phyloP scores from a whole-genome alignment of 176 grass and related monocot genomes.

The Eragrostis curvula region DNA sequence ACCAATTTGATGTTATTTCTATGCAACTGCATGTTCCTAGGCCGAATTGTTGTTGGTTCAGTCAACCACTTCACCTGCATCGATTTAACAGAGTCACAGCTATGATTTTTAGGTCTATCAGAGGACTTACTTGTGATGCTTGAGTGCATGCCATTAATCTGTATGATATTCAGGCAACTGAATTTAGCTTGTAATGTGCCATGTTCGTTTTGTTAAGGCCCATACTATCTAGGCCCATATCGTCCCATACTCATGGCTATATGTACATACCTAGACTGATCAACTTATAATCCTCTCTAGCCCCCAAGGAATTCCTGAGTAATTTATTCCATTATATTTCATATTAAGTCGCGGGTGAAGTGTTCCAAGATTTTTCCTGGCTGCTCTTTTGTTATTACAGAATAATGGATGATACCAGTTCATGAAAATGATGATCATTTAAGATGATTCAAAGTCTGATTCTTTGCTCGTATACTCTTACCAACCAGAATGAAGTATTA shows the following conservation, averaged over 20 bases:
- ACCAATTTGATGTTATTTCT: not conserved
- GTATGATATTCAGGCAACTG: not conserved
- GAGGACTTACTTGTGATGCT: not conserved
- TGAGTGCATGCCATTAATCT: not conserved
- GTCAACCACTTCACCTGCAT: not conserved
- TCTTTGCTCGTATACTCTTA: conserved; percentile 13
- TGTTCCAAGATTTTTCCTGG: not conserved
- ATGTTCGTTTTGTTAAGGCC: not conserved
- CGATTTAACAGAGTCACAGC: not conserved
- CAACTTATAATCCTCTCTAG: no score
- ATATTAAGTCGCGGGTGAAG: not conserved
- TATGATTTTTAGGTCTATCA: not conserved
- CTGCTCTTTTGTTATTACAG: not conserved
- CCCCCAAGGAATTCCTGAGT: no score
- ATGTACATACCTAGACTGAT: no score
- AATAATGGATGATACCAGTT: not conserved
- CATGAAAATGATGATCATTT: conserved; percentile 4
- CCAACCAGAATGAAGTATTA: conserved; percentile 86
- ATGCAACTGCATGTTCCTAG: not conserved
- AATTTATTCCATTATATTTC: not conserved
- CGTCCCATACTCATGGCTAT: no score
- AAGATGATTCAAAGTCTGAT: conserved; percentile 24
- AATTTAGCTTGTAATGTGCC: not conserved
- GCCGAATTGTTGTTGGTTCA: not conserved
- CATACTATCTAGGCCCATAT: no score